A percentile compares a stretch with the other conserved stretches of the same genome.
phyloP scores from a whole-genome alignment of 305 asterid species.

The Fraxinus angustifolia region DNA sequence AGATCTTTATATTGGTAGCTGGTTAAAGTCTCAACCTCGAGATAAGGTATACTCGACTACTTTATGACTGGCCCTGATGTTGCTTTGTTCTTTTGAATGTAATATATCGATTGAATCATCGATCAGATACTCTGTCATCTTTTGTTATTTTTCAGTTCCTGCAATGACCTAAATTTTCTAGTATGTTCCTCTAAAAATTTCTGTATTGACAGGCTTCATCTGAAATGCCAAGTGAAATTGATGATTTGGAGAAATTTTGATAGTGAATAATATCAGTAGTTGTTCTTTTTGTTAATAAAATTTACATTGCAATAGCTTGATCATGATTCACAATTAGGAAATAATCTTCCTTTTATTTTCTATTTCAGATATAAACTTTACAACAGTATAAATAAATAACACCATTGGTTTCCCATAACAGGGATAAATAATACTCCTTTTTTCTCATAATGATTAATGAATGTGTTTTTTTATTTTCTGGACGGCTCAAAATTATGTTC shows the following conservation, averaged over 20 bases:
- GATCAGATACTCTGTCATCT: not conserved
- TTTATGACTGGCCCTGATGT: not conserved
- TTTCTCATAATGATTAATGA: not conserved
- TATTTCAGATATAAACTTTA: not conserved
- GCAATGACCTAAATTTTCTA: conserved; percentile 4
- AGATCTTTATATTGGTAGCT: conserved; percentile 69
- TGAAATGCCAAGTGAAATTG: conserved; percentile 2
- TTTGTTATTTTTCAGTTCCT: not conserved
- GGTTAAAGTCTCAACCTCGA: conserved; percentile 87
- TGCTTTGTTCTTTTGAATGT: not conserved
- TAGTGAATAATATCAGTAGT: not conserved
- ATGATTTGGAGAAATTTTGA: not conserved
- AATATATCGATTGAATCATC: not conserved
- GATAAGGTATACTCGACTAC: conserved; percentile 57
- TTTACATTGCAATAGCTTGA: not conserved
- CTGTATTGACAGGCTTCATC: not conserved
- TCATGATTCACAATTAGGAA: conserved; percentile 7
- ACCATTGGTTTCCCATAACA: not conserved
- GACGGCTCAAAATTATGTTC: not conserved
- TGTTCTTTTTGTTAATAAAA: not conserved
- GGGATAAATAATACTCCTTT: not conserved
- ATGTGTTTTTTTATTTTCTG: not conserved
- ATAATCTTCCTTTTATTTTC: not conserved
- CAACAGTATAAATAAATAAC: not conserved
- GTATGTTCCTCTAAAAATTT: not conserved